phyloP scores from a whole-genome alignment of 73 alveolate species.

The Durusdinium trenchii region DNA sequence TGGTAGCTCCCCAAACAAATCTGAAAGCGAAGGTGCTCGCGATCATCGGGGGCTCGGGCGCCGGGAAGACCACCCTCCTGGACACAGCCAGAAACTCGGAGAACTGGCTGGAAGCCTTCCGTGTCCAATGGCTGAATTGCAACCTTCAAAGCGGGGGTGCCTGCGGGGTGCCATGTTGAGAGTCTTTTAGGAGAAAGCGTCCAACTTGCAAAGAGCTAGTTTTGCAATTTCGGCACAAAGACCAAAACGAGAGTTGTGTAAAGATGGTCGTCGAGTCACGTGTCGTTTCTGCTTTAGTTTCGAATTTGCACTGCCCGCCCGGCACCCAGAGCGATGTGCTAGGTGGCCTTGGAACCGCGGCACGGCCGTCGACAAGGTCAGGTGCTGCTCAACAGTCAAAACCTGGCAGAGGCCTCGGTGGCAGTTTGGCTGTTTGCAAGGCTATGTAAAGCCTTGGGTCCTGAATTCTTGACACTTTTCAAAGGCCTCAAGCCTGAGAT shows the following conservation, averaged over 20 bases:
- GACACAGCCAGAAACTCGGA: slow-evolving; percentile 46
- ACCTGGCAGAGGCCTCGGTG: slow-evolving; percentile 42
- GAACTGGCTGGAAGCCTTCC: background rate
- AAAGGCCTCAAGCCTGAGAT: background rate
- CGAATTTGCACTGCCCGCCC: background rate
- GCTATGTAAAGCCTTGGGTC: background rate
- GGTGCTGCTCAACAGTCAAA: slow-evolving; percentile 74
- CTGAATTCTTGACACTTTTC: too few species aligned
- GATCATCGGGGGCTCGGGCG: slow-evolving; percentile 85
- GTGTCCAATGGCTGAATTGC: background rate
- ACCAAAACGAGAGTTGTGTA: background rate
- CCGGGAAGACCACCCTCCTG: slow-evolving; percentile 79
- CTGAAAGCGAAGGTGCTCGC: slow-evolving; percentile 64
- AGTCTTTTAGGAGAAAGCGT: background rate
- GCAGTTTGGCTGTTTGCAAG: background rate
- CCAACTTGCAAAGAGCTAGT: background rate
- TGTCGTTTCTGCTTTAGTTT: background rate
- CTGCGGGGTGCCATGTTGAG: background rate
- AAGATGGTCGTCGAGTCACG: background rate
- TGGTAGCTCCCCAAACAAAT: too few species aligned
- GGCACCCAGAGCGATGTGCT: background rate
- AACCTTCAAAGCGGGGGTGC: background rate
- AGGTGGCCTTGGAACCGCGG: slow-evolving; percentile 85
- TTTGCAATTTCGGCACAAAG: too few species aligned
- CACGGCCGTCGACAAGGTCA: slow-evolving; percentile 67